phyloP scores from a whole-genome alignment of 768 basidiomycete species.

The Lactarius tabidus region DNA sequence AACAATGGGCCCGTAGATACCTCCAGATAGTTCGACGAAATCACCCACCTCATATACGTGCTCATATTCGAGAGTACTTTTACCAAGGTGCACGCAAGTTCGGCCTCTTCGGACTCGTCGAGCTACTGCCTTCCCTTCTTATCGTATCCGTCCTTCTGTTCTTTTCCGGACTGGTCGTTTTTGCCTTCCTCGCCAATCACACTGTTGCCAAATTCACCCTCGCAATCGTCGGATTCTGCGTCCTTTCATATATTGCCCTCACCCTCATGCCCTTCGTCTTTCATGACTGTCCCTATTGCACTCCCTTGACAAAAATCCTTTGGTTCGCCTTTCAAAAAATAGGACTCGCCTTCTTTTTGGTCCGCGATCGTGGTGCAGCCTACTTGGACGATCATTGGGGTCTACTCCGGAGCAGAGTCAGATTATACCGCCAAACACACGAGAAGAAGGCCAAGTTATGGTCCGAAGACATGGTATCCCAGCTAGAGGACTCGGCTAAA shows the following conservation, averaged over 20 bases:
- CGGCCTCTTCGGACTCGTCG: neutral
- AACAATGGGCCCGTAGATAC: slow-evolving; percentile 16
- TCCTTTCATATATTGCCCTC: neutral
- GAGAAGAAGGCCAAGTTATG: neutral
- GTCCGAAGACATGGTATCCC: neutral
- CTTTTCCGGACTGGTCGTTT: slow-evolving; percentile 5
- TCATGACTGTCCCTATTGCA: slow-evolving; percentile 16
- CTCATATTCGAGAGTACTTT: neutral
- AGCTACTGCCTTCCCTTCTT: neutral
- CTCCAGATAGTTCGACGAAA: neutral
- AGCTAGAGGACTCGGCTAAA: neutral
- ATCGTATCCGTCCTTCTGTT: slow-evolving; percentile 8
- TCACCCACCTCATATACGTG: neutral
- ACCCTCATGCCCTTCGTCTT: slow-evolving; percentile 7
- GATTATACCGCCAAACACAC: neutral
- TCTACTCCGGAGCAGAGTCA: neutral
- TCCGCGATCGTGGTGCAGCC: neutral
- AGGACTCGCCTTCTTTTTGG: neutral
- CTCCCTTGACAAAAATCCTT: neutral
- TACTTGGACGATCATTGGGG: neutral
- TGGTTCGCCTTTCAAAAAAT: neutral
- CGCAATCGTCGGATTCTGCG: neutral
- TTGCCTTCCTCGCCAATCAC: slow-evolving; percentile 2
- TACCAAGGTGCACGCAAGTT: neutral
- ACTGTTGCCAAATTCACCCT: neutral